Evolutionary conservation across 2,329 filamentous ascomycete genomes (phyloP), one percentile per base, ranked within the genome.

Genomic region (Monosporascus sp.): DNA sequence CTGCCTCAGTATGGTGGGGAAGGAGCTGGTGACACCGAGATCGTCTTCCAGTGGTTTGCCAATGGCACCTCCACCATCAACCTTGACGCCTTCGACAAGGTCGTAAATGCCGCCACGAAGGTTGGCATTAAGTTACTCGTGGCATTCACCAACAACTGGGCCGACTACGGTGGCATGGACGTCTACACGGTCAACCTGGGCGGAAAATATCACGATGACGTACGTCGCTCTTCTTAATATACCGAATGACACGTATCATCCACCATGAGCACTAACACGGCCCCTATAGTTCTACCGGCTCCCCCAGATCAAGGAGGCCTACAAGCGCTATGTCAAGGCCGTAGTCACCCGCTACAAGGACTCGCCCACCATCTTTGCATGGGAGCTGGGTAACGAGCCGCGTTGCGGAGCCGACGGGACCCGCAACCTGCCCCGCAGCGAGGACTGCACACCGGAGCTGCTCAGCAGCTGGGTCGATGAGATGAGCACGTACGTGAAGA

Each of bases 371-470:
- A 76, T 88, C 47, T 81, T 88, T 58, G 82, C 83, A 0, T 88
- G 85, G 85, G 84, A 88, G 61, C 71, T 88, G 2, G 80, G 75
- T 52, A 88, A 88, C 58, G 85, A 88, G 55, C 74, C 75, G 20
- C 74, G 75, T 53, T 79, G 76, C 63, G 75, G 74, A 22, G 76
- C 70, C 24, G 75, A 78, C 49, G 67, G 62, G 6, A 60, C 59
- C 7, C 75, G 75, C 53, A 78, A 78, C 61, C 71, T 78, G 0
- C 74, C 75, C 1, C 65, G 68, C 1, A 72, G 72, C 37, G 56
- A 54, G 0, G 58, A 64, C 57, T 78, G 76, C 60, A 69, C 64
- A 1, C 65, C 78, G 0, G 70, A 70, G 1, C 63, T 72, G 2
- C 64, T 81, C 9, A 75, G 72, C 1, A 64, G 60, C 0, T 82